phyloP scores from a whole-genome alignment of 805 yeast genomes.

The Blastobotrys americana region DNA sequence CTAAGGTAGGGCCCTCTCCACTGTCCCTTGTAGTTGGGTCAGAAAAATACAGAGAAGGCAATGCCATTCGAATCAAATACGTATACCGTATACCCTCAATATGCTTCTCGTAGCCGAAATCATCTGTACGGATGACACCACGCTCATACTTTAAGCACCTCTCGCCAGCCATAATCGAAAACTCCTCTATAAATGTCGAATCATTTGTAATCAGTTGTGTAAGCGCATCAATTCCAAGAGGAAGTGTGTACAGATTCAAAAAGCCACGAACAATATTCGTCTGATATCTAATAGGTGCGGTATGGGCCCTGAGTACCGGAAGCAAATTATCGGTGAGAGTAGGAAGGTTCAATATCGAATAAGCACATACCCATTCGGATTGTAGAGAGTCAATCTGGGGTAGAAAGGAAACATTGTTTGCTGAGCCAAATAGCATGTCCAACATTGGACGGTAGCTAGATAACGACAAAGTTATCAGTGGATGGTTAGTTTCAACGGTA shows the following conservation, averaged over 20 bases:
- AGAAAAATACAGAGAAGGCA: slow-evolving; percentile 2
- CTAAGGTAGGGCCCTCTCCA: slow-evolving; percentile 1
- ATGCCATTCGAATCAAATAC: slow-evolving; percentile 7
- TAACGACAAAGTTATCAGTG: slow-evolving; percentile 7
- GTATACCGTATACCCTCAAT: slow-evolving; percentile 10
- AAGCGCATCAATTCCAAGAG: slow-evolving; percentile 10
- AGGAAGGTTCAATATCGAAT: slow-evolving; percentile 7
- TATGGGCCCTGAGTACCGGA: slow-evolving; percentile 5
- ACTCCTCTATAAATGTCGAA: slow-evolving; percentile 6
- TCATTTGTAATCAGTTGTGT: slow-evolving; percentile 4
- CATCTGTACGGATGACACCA: background rate
- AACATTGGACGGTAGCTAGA: slow-evolving; percentile 10
- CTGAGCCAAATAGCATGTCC: slow-evolving; percentile 9
- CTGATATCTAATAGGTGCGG: slow-evolving; percentile 8
- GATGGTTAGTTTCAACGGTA: slow-evolving; percentile 7
- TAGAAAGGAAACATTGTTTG: slow-evolving; percentile 4
- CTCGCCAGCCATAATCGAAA: slow-evolving; percentile 6
- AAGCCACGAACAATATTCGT: slow-evolving; percentile 14
- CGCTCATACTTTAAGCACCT: slow-evolving; percentile 9
- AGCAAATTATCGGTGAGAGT: slow-evolving; percentile 11
- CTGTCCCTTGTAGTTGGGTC: too few species aligned
- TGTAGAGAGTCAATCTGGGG: slow-evolving; percentile 12
- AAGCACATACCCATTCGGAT: slow-evolving; percentile 13
- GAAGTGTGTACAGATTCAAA: slow-evolving; percentile 8
- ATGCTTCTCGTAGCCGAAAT: slow-evolving; percentile 6